These are phyloP conservation scores for Leptographium lundbergii DNA, from an alignment of 2,329 filamentous ascomycete species.

Conservation along the genomic window DNA sequence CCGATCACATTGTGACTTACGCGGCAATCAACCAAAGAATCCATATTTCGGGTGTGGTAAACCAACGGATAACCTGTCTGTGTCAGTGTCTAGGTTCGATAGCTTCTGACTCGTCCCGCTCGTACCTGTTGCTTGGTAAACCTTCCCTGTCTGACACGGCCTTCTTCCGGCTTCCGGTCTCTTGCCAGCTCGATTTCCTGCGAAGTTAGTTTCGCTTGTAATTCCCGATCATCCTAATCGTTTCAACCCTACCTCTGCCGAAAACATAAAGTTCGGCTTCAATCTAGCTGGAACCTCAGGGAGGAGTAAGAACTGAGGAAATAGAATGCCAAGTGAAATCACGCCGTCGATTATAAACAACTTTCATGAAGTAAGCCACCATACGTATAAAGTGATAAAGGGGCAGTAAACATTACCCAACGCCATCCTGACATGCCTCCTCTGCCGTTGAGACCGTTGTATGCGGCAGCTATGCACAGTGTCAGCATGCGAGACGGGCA, in stretches of 20 bases:
- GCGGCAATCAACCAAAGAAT: conserved; percentile 7
- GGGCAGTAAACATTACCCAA: conserved; percentile 18
- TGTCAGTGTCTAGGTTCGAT: too few relatives aligned
- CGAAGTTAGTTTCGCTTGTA: not conserved
- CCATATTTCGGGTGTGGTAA: conserved; percentile 5
- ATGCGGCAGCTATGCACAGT: conserved; percentile 20
- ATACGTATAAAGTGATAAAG: not conserved
- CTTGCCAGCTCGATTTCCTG: conserved; percentile 8
- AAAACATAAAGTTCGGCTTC: conserved; percentile 14
- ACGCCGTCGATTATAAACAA: conserved; percentile 43
- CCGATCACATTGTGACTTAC: conserved; percentile 1
- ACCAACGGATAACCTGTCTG: conserved; percentile 4
- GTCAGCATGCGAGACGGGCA: not conserved
- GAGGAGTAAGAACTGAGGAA: conserved; percentile 34
- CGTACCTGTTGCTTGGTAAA: conserved; percentile 5
- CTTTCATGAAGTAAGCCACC: not conserved
- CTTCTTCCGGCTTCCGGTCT: conserved; percentile 9
- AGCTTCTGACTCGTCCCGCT: too few relatives aligned
- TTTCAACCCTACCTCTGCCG: not conserved
- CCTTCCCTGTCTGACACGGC: conserved; percentile 6
- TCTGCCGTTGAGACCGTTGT: conserved; percentile 34
- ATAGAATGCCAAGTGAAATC: conserved; percentile 37
- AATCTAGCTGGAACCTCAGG: conserved; percentile 26
- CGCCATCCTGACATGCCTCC: conserved; percentile 35
- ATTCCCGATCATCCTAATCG: too few relatives aligned